These are phyloP conservation scores for Phaeodactylum tricornutum DNA, from an alignment of 108 stramenopile genomes.

Conservation along the genomic window DNA sequence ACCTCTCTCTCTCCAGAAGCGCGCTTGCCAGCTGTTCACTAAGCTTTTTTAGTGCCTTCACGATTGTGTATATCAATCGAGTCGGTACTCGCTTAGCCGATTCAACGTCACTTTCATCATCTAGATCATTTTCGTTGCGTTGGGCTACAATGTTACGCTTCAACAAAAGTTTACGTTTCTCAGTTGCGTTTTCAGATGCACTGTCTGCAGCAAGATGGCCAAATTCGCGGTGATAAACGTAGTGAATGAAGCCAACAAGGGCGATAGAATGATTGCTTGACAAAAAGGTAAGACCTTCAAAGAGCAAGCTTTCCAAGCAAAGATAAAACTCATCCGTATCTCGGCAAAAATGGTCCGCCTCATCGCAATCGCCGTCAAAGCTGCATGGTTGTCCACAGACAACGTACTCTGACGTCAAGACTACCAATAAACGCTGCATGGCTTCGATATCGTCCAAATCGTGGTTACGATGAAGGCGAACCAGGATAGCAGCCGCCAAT, in stretches of 20 bases:
- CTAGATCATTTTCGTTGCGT: conserved; percentile 5
- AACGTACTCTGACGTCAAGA: conserved; percentile 27
- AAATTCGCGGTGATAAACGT: conserved; percentile 1
- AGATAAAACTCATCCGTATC: conserved; percentile 3
- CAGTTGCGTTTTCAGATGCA: neutral
- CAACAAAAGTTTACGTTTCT: conserved; percentile 1
- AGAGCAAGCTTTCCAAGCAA: conserved; percentile 19
- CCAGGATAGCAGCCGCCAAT: conserved; percentile 23
- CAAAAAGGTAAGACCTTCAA: conserved; percentile 17
- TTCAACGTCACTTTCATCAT: neutral
- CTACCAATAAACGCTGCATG: conserved; percentile 21
- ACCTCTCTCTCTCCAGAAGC: no score
- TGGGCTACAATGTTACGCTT: neutral
- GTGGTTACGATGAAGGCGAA: conserved; percentile 15
- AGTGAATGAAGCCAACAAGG: conserved; percentile 25
- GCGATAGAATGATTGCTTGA: conserved; percentile 25
- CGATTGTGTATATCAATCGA: neutral
- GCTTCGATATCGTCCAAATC: conserved; percentile 18
- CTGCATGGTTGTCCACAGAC: no score
- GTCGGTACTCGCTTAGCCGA: neutral
- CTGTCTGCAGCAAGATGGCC: neutral
- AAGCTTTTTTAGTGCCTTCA: neutral
- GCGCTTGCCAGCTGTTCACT: neutral
- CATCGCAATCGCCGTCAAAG: conserved; percentile 18
- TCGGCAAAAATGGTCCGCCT: conserved; percentile 4